Conservation (phyloP, 768 basidiomycete species). For the Cyathus striatus region DNA sequence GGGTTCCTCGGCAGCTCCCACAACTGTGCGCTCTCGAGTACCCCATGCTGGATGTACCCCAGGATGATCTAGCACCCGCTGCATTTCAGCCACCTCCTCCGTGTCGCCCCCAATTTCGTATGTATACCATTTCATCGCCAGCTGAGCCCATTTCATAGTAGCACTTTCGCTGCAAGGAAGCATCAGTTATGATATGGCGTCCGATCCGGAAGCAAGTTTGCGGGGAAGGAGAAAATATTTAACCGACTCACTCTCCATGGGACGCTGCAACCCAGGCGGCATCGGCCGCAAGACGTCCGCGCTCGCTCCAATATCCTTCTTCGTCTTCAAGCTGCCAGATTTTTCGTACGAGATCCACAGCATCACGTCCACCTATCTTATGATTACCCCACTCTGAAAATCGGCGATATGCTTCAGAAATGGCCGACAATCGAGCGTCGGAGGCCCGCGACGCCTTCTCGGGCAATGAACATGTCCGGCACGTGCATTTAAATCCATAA, state of each 20-base stretch:
- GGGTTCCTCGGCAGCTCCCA: slow-evolving; percentile 29
- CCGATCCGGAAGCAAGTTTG: too few species aligned
- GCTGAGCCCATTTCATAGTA: slow-evolving; percentile 42
- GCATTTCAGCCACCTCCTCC: slow-evolving; percentile 38
- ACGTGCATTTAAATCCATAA: slow-evolving; percentile 58
- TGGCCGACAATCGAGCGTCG: slow-evolving; percentile 42
- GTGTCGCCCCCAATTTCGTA: slow-evolving; percentile 55
- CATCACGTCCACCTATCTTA: slow-evolving; percentile 41
- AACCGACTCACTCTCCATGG: slow-evolving; percentile 52
- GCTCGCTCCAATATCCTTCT: slow-evolving; percentile 65
- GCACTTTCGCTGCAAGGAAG: slow-evolving; percentile 33
- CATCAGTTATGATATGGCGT: neutral
- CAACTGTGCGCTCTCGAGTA: slow-evolving; percentile 24
- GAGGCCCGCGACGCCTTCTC: slow-evolving; percentile 41
- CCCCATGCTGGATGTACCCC: slow-evolving; percentile 45
- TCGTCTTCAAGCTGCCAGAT: slow-evolving; percentile 57
- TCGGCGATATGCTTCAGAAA: slow-evolving; percentile 36
- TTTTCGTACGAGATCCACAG: slow-evolving; percentile 37
- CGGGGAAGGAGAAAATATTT: neutral
- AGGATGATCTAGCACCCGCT: slow-evolving; percentile 25
- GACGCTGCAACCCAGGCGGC: slow-evolving; percentile 54
- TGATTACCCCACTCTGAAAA: slow-evolving; percentile 46
- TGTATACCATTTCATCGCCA: slow-evolving; percentile 49
- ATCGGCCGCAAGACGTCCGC: slow-evolving; percentile 59
- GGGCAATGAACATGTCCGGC: slow-evolving; percentile 53